Evolutionary conservation across 805 yeast species (phyloP).

Genomic region (Metschnikowia matae): DNA sequence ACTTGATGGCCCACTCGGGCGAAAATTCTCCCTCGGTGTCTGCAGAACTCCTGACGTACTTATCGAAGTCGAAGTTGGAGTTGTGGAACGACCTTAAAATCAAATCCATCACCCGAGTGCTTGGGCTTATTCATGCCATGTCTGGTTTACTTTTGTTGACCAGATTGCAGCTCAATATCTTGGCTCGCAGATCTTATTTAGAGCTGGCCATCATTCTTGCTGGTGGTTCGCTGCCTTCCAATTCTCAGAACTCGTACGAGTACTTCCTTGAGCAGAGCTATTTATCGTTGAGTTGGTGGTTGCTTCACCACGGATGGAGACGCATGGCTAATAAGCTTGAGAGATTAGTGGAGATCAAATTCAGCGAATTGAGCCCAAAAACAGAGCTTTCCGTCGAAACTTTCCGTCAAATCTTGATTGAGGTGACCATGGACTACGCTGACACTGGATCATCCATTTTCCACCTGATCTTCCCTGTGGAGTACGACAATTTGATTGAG

Average conservation of each 20-base stretch:
- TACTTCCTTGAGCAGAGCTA: slow-evolving; percentile 75
- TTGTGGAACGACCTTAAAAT: slow-evolving; percentile 82
- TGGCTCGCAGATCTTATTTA: slow-evolving; percentile 82
- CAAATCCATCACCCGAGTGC: slow-evolving; percentile 65
- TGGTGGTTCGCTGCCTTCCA: slow-evolving; percentile 32
- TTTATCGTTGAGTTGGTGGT: slow-evolving; percentile 89
- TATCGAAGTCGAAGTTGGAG: slow-evolving; percentile 38
- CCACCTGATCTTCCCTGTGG: slow-evolving; percentile 34
- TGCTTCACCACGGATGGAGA: slow-evolving; percentile 81
- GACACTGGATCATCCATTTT: slow-evolving; percentile 17
- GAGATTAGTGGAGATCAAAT: slow-evolving; percentile 53
- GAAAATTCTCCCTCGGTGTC: slow-evolving; percentile 20
- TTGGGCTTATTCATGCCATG: slow-evolving; percentile 65
- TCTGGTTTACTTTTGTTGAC: slow-evolving; percentile 73
- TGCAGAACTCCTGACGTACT: slow-evolving; percentile 17
- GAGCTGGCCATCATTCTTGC: slow-evolving; percentile 74
- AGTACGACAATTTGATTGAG: slow-evolving; percentile 36
- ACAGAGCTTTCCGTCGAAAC: slow-evolving; percentile 63
- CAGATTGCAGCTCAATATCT: slow-evolving; percentile 78
- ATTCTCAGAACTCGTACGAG: slow-evolving; percentile 29
- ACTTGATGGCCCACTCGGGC: slow-evolving; percentile 32
- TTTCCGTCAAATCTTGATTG: slow-evolving; percentile 40
- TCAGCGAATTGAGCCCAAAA: slow-evolving; percentile 64
- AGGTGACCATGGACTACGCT: slow-evolving; percentile 21
- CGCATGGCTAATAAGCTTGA: slow-evolving; percentile 51